Base-by-base conservation (phyloP, 768 basidiomycete species). In the Russula sp. region DNA sequence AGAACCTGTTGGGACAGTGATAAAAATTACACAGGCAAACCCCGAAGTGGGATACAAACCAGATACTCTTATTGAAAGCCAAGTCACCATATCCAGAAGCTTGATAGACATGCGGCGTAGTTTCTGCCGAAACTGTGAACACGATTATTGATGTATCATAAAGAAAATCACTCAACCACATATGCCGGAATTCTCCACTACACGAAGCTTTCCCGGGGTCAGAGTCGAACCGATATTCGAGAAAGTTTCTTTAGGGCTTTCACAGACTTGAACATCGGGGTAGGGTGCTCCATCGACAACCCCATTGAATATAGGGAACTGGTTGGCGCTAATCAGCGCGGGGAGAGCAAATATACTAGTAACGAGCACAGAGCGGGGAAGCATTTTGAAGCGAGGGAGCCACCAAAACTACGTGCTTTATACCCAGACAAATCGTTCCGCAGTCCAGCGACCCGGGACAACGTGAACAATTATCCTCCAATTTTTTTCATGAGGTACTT, bases 71-170 rank as follows among this genome's bases (percentile, higher is more conserved):
- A 24, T 75, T 77, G 2, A 80, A 72, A 1, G 81, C 79, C 18
- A 87, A 32, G 32, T 88, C 85, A 4, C 80, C 86, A 71, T 87
- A 88, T 0, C 86, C 85, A n/a, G 5, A 84, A 0, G 82, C 85
- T 69, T 84, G 83, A 66, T 76, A 82, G 1, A 87, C 84, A 22
- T 80, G 32, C 8, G 32, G 81, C 18, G 80, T 78, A 0, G 84
- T 86, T 74, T 88, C 86, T 67, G 54, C 13, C 6, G 16, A 10
- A 48, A 24, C 13, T 34, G 24, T n/a, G n/a, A 40, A 53, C 13
- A 46, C 9, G 22, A 28, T 50, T 14, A 46, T 13, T n/a, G 44
- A 22, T 53, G 53, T 20, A 24, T 2, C 42, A 11, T 11, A 42
- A 40, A 16, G 20, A 50, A 46, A 38, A 20, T 18, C 3, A 64